phyloP scores from a whole-genome alignment of 805 yeast species.

The Torulaspora indica region DNA sequence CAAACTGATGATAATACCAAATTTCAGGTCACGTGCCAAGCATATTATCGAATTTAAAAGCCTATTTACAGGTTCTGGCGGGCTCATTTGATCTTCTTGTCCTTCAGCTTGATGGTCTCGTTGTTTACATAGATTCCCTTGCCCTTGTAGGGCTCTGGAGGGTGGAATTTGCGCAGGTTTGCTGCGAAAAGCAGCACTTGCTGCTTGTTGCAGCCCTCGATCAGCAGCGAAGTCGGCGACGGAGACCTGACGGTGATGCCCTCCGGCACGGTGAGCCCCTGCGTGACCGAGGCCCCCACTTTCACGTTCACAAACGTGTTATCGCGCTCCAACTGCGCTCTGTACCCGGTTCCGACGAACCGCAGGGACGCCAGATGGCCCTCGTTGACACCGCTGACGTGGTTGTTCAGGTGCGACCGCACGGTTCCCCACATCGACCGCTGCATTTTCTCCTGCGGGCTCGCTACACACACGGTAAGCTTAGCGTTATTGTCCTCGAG shows the following conservation, averaged over 20 bases:
- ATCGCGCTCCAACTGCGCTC: conserved; percentile 69
- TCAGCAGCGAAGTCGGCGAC: conserved; percentile 73
- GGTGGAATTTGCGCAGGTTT: conserved; percentile 74
- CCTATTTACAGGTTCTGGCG: background rate
- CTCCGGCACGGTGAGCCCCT: conserved; percentile 70
- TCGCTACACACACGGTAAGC: conserved; percentile 52
- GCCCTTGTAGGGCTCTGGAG: conserved; percentile 98
- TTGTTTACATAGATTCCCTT: conserved; percentile 91
- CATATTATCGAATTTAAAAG: background rate
- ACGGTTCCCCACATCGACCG: conserved; percentile 94
- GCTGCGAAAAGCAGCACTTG: conserved; percentile 87
- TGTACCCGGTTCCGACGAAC: conserved; percentile 95
- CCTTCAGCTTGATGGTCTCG: conserved; percentile 87
- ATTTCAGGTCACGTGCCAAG: background rate
- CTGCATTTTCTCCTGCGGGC: conserved; percentile 59
- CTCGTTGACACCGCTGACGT: conserved; percentile 82
- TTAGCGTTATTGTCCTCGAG: conserved; percentile 29
- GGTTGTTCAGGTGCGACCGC: conserved; percentile 71
- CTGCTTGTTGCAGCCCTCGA: conserved; percentile 87
- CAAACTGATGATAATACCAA: background rate
- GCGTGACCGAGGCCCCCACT: conserved; percentile 81
- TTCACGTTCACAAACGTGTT: conserved; percentile 64
- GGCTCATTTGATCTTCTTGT: conserved; percentile 78
- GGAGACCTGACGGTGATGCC: conserved; percentile 74
- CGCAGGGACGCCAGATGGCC: conserved; percentile 85